phyloP scores from a whole-genome alignment of 495 filamentous ascomycete genomes.

The Penicillium turbatum region DNA sequence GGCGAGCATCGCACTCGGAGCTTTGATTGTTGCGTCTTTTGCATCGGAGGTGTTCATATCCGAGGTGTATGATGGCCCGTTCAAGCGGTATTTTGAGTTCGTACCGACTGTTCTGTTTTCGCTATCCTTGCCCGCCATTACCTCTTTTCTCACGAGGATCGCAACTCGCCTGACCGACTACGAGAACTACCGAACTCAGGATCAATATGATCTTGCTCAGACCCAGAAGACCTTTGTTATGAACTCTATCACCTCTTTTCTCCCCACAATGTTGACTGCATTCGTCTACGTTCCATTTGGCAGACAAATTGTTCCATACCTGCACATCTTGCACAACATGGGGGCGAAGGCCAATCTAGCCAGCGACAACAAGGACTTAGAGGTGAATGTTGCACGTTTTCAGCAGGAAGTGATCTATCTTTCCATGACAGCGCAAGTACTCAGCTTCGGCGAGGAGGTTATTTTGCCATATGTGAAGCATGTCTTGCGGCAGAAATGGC shows the following conservation, averaged over 20 bases:
- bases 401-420: constrained; percentile 93
- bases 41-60: constrained; percentile 89
- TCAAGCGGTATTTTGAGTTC: constrained; percentile 79
- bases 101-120: constrained; percentile 81
- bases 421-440: constrained; percentile 85
- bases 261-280: constrained; percentile 85
- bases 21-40: constrained; percentile 78
- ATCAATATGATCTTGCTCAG: constrained; percentile 73
- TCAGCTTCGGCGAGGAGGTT: constrained; percentile 81
- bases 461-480: constrained; percentile 82
- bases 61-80: constrained; percentile 83
- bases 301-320: constrained; percentile 70
- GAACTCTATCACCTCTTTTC: constrained; percentile 94
- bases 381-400: constrained; percentile 74
- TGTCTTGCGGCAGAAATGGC: constrained; percentile 38
- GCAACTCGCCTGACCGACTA: constrained; percentile 74
- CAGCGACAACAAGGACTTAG: constrained; percentile 44
- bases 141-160: constrained; percentile 64
- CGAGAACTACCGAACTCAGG: constrained; percentile 88
- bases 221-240: constrained; percentile 89
- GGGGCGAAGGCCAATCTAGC: constrained; percentile 22
- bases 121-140: constrained; percentile 68
- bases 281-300: constrained; percentile 97
- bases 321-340: constrained; percentile 65
- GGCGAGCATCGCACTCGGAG: constrained; percentile 66